Percentiles rank a stretch among this genome's conserved stretches.
Evolutionary conservation across 2,329 filamentous ascomycete genomes (phyloP).

Genomic region (Hypoxylon sp.): DNA sequence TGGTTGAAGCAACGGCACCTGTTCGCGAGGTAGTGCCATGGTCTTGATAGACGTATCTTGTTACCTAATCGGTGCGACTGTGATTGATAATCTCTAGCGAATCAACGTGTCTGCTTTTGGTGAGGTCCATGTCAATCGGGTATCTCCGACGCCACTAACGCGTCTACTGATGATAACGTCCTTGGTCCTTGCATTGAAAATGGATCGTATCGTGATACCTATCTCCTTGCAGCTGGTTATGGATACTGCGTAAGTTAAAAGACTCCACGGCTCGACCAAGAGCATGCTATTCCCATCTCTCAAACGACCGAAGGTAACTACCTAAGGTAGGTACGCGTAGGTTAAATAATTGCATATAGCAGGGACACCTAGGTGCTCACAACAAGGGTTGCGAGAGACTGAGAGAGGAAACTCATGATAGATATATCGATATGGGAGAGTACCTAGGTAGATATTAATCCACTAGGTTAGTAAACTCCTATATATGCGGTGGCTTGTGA

Average conservation of each 20-base stretch:
- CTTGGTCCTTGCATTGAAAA: not conserved
- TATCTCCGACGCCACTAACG: slow-evolving; percentile 15
- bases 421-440: not conserved
- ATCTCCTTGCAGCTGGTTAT: not conserved
- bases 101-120: slow-evolving; percentile 19
- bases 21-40: slow-evolving; percentile 25
- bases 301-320: too few species aligned
- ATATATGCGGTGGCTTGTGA: too few species aligned
- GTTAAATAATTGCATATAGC: too few species aligned
- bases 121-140: slow-evolving; percentile 21
- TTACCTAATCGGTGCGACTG: slow-evolving; percentile 9
- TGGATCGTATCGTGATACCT: not conserved
- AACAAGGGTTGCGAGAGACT: not conserved
- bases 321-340: too few species aligned
- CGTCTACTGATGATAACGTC: not conserved
- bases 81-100: slow-evolving; percentile 33
- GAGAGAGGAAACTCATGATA: not conserved
- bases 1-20: slow-evolving; percentile 25
- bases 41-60: slow-evolving; percentile 21
- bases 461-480: too few species aligned
- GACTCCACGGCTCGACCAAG: not conserved
- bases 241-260: not conserved
- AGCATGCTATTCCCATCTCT: not conserved
- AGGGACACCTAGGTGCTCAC: not conserved
- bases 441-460: not conserved